Evolutionary conservation across 805 yeast genomes (phyloP).

Genomic region (Cyberlindnera samutprakarnensis): DNA sequence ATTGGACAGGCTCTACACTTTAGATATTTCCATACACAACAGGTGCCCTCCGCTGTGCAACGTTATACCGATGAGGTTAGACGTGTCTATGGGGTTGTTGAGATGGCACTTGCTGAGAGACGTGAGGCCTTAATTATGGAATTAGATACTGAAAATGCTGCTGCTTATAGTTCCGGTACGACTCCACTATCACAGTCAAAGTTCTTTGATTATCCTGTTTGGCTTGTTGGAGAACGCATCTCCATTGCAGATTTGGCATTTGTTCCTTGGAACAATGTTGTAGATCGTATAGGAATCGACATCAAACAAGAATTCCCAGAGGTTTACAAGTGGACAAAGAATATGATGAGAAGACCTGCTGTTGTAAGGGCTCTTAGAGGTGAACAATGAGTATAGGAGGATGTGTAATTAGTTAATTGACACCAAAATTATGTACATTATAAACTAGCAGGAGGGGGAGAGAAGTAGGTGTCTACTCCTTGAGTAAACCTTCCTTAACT

Average conservation of each 20-base stretch:
- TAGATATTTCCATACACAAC: slow-evolving; percentile 80
- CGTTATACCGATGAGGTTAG: slow-evolving; percentile 89
- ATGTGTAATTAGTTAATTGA: neutral
- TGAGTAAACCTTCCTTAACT: slow-evolving; percentile 39
- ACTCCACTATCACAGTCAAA: slow-evolving; percentile 80
- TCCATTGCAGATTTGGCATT: slow-evolving; percentile 88
- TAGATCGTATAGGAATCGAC: slow-evolving; percentile 85
- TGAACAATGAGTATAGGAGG: slow-evolving; percentile 27
- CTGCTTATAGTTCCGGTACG: slow-evolving; percentile 80
- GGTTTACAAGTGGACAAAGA: slow-evolving; percentile 92
- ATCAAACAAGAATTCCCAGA: slow-evolving; percentile 86
- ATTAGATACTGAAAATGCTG: slow-evolving; percentile 78
- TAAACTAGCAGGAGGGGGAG: too few species aligned
- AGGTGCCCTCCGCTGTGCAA: slow-evolving; percentile 83
- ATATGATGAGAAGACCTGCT: slow-evolving; percentile 92
- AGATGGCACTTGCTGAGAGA: slow-evolving; percentile 90
- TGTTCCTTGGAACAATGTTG: slow-evolving; percentile 96
- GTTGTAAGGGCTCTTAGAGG: slow-evolving; percentile 83
- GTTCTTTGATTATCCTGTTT: slow-evolving; percentile 87
- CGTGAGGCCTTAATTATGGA: slow-evolving; percentile 89
- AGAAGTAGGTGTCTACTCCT: too few species aligned
- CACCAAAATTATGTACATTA: too few species aligned
- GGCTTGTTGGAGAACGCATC: slow-evolving; percentile 84
- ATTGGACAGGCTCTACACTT: slow-evolving; percentile 95
- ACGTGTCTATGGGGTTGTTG: slow-evolving; percentile 88